Percentiles rank a stretch among this genome's conserved stretches.
These are phyloP conservation scores for Paracorniculantispora psalliotae DNA, from an alignment of 2,329 filamentous ascomycete species.

Conservation along the genomic window DNA sequence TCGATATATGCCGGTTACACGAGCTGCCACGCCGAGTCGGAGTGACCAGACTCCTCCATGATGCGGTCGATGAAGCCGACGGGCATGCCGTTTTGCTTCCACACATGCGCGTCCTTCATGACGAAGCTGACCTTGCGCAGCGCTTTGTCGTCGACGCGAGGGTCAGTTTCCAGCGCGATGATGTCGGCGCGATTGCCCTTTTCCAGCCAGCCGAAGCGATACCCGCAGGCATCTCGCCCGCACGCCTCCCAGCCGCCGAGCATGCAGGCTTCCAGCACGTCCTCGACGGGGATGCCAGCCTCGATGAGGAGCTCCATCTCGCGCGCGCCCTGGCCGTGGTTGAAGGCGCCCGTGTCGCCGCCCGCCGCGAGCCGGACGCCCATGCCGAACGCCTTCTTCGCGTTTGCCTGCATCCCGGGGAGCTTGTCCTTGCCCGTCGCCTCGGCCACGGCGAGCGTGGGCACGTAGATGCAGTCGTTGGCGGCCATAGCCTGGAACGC, in stretches of 20 bases:
- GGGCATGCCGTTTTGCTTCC: conserved; percentile 33
- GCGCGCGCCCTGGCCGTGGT: conserved; percentile 47
- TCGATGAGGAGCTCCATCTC: conserved; percentile 51
- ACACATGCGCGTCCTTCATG: conserved; percentile 52
- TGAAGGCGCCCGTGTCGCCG: conserved; percentile 49
- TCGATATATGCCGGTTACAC: neutral
- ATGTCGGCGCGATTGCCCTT: conserved; percentile 47
- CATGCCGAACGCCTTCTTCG: conserved; percentile 38
- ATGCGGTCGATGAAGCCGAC: conserved; percentile 12
- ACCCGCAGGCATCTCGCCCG: conserved; percentile 46
- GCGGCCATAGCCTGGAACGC: conserved; percentile 40
- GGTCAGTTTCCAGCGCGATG: conserved; percentile 42
- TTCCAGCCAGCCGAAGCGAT: conserved; percentile 47
- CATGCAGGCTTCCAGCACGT: conserved; percentile 45
- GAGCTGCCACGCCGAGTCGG: conserved; percentile 2
- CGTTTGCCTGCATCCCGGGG: conserved; percentile 30
- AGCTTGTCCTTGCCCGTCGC: conserved; percentile 23
- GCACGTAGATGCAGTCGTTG: conserved; percentile 45
- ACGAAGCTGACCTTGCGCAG: conserved; percentile 48
- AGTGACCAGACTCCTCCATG: conserved; percentile 5
- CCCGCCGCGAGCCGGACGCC: conserved; percentile 48
- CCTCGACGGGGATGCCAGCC: conserved; percentile 44
- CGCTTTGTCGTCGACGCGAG: conserved; percentile 33
- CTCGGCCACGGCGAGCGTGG: conserved; percentile 46
- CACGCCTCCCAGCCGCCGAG: conserved; percentile 52